A percentile compares a stretch with the other conserved stretches of the same genome.
phyloP scores from a whole-genome alignment of 176 grass and related monocot species.

The Eleusine indica region DNA sequence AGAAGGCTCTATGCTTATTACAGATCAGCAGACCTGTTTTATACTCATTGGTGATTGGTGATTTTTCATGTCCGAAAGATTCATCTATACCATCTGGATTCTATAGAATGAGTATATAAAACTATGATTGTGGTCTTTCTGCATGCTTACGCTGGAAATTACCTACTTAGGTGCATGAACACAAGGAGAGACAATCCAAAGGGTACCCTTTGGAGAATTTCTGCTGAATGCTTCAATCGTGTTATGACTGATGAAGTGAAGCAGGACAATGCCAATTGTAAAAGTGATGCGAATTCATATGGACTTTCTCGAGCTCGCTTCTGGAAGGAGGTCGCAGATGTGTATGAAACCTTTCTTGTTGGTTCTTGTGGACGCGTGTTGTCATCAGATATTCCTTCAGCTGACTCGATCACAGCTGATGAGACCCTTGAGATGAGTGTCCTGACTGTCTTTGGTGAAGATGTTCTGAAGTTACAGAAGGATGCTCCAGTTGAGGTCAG shows the following conservation, averaged over 20 bases:
- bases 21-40: conserved; percentile 7
- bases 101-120: neutral
- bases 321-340: conserved; percentile 96
- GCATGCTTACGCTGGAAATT: conserved; percentile 37
- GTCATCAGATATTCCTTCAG: conserved; percentile 77
- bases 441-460: conserved; percentile 71
- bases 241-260: conserved; percentile 72
- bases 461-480: conserved; percentile 77
- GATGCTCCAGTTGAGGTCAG: conserved; percentile 86
- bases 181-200: conserved; percentile 98
- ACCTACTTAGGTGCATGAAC: conserved; percentile 83
- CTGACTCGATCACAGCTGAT: conserved; percentile 73
- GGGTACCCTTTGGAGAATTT: conserved; percentile 91
- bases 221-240: conserved; percentile 86
- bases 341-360: conserved; percentile 98
- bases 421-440: conserved; percentile 91
- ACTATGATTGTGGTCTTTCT: conserved; percentile 31
- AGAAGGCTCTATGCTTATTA: conserved; percentile 37
- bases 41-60: neutral
- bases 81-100: conserved; percentile 36
- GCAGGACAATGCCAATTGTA: conserved; percentile 48
- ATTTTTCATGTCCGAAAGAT: conserved; percentile 30
- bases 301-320: conserved; percentile 73
- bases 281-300: conserved; percentile 62
- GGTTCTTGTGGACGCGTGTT: conserved; percentile 93